These are phyloP conservation scores for Fusarium sp. DNA, from an alignment of 2,329 filamentous ascomycete species.

Conservation along the genomic window DNA sequence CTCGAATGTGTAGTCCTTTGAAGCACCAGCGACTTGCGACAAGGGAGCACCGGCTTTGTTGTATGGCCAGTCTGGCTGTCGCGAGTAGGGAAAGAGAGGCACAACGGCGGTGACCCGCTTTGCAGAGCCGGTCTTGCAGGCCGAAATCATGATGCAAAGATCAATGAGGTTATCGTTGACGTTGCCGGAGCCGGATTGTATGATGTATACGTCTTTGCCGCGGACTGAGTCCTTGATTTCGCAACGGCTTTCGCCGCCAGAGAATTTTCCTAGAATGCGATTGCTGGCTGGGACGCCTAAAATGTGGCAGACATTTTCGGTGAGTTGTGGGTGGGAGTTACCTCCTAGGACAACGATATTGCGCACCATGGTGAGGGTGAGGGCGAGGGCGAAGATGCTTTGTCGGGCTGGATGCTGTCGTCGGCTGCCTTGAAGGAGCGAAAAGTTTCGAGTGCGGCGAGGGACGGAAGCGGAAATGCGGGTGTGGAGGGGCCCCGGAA, in stretches of 20 bases:
- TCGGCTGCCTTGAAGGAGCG: constrained; percentile 25
- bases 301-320: constrained; percentile 85
- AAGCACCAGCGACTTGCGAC: constrained; percentile 64
- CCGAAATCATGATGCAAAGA: constrained; percentile 97
- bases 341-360: constrained; percentile 95
- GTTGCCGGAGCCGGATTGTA: constrained; percentile 90
- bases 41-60: constrained; percentile 94
- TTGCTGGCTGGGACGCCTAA: constrained; percentile 87
- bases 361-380: constrained; percentile 75
- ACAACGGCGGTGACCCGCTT: constrained; percentile 93
- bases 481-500: constrained; percentile 43
- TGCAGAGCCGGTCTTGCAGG: constrained; percentile 93
- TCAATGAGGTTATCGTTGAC: constrained; percentile 98
- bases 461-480: constrained; percentile 43
- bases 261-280: constrained; percentile 89
- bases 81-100: constrained; percentile 94
- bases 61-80: constrained; percentile 96
- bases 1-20: constrained; percentile 83
- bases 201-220: constrained; percentile 98
- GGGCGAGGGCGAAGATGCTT: constrained; percentile 22
- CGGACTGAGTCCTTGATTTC: constrained; percentile 97
- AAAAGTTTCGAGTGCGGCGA: constrained; percentile 42
- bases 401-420: constrained; percentile 13
- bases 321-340: constrained; percentile 88
- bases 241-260: constrained; percentile 91